Base-by-base conservation (phyloP, 2,329 filamentous ascomycete species). In the Amylocarpus encephaloides region DNA sequence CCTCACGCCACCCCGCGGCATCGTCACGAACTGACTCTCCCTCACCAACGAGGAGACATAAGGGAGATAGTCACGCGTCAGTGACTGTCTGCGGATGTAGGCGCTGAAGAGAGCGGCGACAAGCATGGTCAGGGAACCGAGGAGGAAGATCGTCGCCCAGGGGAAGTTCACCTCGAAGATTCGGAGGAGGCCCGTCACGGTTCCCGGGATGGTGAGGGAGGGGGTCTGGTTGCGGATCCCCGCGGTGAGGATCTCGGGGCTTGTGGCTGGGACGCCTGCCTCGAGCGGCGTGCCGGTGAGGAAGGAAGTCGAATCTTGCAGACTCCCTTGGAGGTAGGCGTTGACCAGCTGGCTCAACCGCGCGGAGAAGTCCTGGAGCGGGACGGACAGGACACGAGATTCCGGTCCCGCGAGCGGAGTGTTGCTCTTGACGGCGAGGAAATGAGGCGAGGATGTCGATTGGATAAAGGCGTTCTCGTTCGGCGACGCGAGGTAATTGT, bases 401-500 rank as follows among this genome's bases (percentile, higher is more conserved):
- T 57, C 54, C 12, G 16, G 13, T 22, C 36, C 18, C 7, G 19
- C 30, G 11, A 26, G 22, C 22, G 11, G 32, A 15, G 46, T 18
- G 2, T 18, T 22, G 5, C 30, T 43, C 30, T 36, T 29, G 30
- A 32, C 42, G 10, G 49, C 29, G 33, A 33, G 36, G 10, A 34
- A 19, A 15, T 51, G 48, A 0, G 54, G 44, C 9, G 36, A 49
- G 13, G 46, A 18, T 15, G 53, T 43, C 6, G 56, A 54, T 43
- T 53, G 51, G 33, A 61, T 61, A 15, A 50, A 59, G 1, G 29
- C 9, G 36, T 56, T 56, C 7, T 49, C 49, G 13, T 49, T 36
- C 1, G 59, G 57, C 7, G 47, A 50, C 29, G 40, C 29, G 12
- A 61, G 46, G 30, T 60, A 61, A 35, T 60, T 61, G 43, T 57